Conservation (phyloP, 345 rosid species). For the Linum lewisii region DNA sequence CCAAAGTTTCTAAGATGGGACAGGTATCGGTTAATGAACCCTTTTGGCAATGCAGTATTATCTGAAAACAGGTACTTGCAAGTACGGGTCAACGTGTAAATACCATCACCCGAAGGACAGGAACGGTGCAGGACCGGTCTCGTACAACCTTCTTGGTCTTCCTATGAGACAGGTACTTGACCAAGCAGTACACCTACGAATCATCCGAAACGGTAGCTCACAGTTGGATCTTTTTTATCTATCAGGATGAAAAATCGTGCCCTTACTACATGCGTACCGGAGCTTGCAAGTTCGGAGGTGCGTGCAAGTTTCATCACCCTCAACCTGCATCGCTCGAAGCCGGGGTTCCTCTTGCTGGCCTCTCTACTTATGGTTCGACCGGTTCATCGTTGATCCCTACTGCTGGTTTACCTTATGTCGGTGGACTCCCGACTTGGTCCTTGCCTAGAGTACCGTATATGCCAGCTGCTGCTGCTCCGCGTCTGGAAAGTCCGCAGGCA, state of each 20-base stretch:
- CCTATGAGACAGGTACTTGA: slow-evolving; percentile 66
- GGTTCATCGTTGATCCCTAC: slow-evolving; percentile 38
- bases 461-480: slow-evolving; percentile 32
- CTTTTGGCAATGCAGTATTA: slow-evolving; percentile 39
- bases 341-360: slow-evolving; percentile 27
- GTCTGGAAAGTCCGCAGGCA: slow-evolving; percentile 37
- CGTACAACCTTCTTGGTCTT: slow-evolving; percentile 53
- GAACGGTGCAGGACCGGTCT: slow-evolving; percentile 75
- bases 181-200: background rate
- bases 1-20: no score
- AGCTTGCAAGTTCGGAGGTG: slow-evolving; percentile 60
- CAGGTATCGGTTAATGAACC: no score
- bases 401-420: slow-evolving; percentile 43
- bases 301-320: slow-evolving; percentile 86
- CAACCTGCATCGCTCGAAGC: slow-evolving; percentile 42
- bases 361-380: slow-evolving; percentile 27
- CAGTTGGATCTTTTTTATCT: background rate
- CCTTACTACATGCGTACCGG: slow-evolving; percentile 75
- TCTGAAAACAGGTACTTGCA: slow-evolving; percentile 81
- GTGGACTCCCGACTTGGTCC: slow-evolving; percentile 50
- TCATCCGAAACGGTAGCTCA: background rate
- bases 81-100: slow-evolving; percentile 74
- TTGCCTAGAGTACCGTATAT: slow-evolving; percentile 43
- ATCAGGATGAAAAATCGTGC: slow-evolving; percentile 69
- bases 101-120: slow-evolving; percentile 84